Evolutionary conservation across 2,329 filamentous ascomycete genomes (phyloP).

Genomic region (Venturia oleaginea): DNA sequence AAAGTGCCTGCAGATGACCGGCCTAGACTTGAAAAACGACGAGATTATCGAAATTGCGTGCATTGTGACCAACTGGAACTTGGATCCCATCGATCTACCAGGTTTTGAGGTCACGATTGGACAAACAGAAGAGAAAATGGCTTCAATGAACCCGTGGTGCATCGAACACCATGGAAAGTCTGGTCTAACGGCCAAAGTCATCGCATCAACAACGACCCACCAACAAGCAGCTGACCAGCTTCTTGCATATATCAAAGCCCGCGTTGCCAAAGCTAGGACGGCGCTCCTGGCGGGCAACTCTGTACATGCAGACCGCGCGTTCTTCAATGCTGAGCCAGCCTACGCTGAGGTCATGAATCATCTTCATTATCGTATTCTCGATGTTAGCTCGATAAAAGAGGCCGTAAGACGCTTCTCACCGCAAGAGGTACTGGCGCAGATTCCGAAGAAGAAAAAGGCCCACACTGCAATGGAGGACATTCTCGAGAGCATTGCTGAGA

Average conservation of each 20-base stretch:
- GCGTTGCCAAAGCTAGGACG: conserved; percentile 56
- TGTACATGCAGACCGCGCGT: conserved; percentile 80
- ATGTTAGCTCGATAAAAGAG: conserved; percentile 90
- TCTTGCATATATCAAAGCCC: conserved; percentile 65
- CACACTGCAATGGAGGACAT: conserved; percentile 86
- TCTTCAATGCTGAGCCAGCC: conserved; percentile 59
- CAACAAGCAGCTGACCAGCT: conserved; percentile 63
- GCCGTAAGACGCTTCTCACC: conserved; percentile 73
- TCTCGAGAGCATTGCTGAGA: conserved; percentile 88
- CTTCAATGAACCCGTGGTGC: conserved; percentile 85
- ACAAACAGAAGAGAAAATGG: conserved; percentile 59
- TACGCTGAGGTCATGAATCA: conserved; percentile 66
- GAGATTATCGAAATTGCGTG: conserved; percentile 88
- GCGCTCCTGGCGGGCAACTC: conserved; percentile 85
- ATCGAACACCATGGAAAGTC: conserved; percentile 66
- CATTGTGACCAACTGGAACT: conserved; percentile 73
- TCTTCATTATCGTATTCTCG: conserved; percentile 82
- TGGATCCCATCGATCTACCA: conserved; percentile 63
- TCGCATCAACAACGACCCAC: conserved; percentile 63
- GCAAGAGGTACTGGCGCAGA: conserved; percentile 47
- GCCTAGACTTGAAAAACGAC: conserved; percentile 67
- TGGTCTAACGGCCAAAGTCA: conserved; percentile 71
- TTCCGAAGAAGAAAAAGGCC: conserved; percentile 62
- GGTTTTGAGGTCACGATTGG: conserved; percentile 79
- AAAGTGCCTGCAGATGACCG: conserved; percentile 67